phyloP scores from a whole-genome alignment of 108 stramenopile species.

The Cyclotella cryptica region DNA sequence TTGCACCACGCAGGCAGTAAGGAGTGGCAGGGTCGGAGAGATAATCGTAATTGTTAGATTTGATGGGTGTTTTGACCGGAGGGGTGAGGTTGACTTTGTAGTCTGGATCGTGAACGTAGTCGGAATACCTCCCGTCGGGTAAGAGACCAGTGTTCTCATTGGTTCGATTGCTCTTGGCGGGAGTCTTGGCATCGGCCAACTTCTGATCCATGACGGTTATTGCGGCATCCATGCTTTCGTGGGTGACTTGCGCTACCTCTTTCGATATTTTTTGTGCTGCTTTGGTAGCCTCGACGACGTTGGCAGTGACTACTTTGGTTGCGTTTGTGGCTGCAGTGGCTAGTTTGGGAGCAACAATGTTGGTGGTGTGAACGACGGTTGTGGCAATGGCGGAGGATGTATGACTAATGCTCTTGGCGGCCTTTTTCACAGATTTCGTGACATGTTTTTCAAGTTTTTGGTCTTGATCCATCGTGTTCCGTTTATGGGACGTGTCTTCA shows the following conservation, averaged over 20 bases:
- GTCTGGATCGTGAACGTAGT: conserved; percentile 44
- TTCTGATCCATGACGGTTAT: neutral
- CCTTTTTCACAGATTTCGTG: conserved; percentile 21
- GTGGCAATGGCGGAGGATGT: neutral
- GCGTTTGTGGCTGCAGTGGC: conserved; percentile 4
- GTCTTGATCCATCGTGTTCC: neutral
- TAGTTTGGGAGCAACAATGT: conserved; percentile 20
- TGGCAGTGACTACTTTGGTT: conserved; percentile 7
- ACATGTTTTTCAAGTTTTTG: neutral
- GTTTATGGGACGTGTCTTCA: neutral
- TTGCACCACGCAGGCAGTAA: conserved; percentile 25
- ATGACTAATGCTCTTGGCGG: neutral
- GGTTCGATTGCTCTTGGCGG: conserved; percentile 28
- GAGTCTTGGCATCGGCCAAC: conserved; percentile 20
- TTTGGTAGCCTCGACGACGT: conserved; percentile 13
- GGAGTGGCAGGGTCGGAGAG: conserved; percentile 24
- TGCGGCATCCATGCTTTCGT: conserved; percentile 14
- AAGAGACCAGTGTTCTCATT: neutral
- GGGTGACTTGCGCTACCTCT: neutral
- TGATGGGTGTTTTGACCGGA: neutral
- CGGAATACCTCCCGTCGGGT: conserved; percentile 23
- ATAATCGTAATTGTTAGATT: neutral
- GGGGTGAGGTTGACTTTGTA: conserved; percentile 30
- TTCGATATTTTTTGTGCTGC: conserved; percentile 7
- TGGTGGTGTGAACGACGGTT: conserved; percentile 8